phyloP scores from a whole-genome alignment of 2,329 filamentous ascomycete genomes.

The Colletotrichum neosansevieriae region DNA sequence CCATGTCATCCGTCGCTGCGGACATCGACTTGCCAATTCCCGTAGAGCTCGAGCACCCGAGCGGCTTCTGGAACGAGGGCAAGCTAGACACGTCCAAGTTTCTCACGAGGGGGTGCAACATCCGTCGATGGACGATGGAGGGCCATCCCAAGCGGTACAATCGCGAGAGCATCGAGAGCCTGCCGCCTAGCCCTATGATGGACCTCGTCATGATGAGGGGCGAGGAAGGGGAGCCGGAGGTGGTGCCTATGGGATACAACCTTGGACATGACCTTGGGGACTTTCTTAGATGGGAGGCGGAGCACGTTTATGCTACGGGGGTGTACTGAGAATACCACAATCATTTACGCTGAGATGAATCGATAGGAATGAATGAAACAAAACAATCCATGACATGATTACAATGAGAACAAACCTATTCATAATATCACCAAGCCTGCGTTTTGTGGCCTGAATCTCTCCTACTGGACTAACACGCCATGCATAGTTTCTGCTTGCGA shows the following conservation, averaged over 20 bases:
- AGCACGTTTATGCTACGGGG: conserved; percentile 57
- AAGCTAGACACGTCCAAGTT: conserved; percentile 50
- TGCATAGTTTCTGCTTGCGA: too few species aligned
- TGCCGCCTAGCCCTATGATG: conserved; percentile 65
- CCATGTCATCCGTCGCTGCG: conserved; percentile 36
- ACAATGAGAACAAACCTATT: neutral
- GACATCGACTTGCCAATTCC: conserved; percentile 54
- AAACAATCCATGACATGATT: neutral
- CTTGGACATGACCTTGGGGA: conserved; percentile 70
- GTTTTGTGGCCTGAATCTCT: neutral
- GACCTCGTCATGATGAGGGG: conserved; percentile 57
- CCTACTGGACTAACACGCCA: too few species aligned
- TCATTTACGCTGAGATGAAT: neutral
- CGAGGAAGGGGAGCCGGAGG: conserved; percentile 47
- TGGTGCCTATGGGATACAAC: conserved; percentile 71
- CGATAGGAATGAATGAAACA: neutral
- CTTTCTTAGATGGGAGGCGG: conserved; percentile 68
- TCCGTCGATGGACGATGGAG: conserved; percentile 54
- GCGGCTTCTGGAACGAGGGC: conserved; percentile 50
- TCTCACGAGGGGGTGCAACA: conserved; percentile 44
- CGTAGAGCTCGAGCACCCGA: conserved; percentile 50
- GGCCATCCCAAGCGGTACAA: conserved; percentile 48
- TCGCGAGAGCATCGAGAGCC: conserved; percentile 45
- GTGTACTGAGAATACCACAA: conserved; percentile 39
- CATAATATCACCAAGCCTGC: neutral